These are phyloP conservation scores for Ceratopteris richardii DNA, from an alignment of 75 land plant genomes.

Conservation along the genomic window DNA sequence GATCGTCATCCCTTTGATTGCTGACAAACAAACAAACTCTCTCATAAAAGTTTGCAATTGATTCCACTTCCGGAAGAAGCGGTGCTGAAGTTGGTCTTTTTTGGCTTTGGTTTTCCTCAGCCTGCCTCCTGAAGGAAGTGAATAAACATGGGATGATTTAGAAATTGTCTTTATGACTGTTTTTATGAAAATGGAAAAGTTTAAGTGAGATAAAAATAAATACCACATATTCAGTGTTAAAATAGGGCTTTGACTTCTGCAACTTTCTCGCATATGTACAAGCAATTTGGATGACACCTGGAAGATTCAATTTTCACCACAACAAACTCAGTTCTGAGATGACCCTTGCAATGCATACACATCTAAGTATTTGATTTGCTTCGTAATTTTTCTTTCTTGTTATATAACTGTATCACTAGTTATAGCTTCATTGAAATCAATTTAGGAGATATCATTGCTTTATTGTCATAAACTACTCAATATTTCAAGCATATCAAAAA, in stretches of 20 bases:
- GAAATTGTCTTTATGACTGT: no score
- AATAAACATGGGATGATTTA: background rate
- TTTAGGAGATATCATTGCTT: no score
- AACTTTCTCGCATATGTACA: background rate
- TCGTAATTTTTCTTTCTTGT: no score
- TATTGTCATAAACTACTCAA: no score
- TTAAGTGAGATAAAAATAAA: background rate
- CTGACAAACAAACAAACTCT: constrained; percentile 9
- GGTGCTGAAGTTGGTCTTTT: constrained; percentile 2
- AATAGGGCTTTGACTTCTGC: constrained; percentile 1
- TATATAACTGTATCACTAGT: no score
- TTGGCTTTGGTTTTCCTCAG: constrained; percentile 1
- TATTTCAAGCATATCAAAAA: no score
- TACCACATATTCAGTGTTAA: background rate
- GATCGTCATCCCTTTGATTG: constrained; percentile 14
- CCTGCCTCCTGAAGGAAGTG: background rate
- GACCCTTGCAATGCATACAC: no score
- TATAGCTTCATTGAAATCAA: no score
- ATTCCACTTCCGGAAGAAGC: constrained; percentile 8
- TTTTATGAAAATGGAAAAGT: background rate
- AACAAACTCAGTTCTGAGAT: no score
- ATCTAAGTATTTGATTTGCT: no score
- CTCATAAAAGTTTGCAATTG: constrained; percentile 8
- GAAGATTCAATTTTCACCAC: no score
- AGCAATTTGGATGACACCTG: background rate